Base-by-base conservation (phyloP, 805 yeast genomes). In the Pachysolen tannophilus region DNA sequence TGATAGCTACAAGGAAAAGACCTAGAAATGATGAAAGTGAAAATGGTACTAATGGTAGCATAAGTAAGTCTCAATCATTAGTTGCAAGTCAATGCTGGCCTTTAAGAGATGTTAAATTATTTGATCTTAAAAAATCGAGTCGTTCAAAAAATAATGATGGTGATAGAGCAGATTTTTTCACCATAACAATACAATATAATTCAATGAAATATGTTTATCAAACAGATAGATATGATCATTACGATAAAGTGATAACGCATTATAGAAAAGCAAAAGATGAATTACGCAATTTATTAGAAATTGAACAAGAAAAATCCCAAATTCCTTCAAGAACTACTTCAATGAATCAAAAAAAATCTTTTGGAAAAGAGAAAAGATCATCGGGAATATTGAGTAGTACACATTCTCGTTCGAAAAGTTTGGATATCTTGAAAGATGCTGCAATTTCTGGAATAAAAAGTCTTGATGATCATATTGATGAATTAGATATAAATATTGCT, bases 1-100 rank as follows among this genome's bases (percentile, higher is more conserved):
- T 88, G 38, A 65, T 88, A 26, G 95, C 96, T 0, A 67, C 83
- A 1, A 70, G 76, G 40, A 75, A 73, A 41, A 50, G 69, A 28
- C 50, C 64, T 34, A 44, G 61, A 45, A 26, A 53, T 34, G 50
- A 51, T 29, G 50, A 49, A 42, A 46, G 48, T 34, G 55, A 51
- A 47, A 50, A 42, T 63, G 46, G 28, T 30, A 43, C 24, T 34
- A 42, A 41, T 25, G 11, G 14, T 14, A 43, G 43, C 20, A 41
- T 28, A 34, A 38, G 44, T 30, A 53, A 62, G 38, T 55, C 65
- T 8, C 59, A 61, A 38, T 59, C 65, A 28, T 65, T 79, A 18
- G 73, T 76, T 26, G 90, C 94, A 1, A 77, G 76, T 23, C 25
- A 33, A 20, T 11, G 11, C 16, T 4, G 28, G 18, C 8, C 25